Evolutionary conservation across 2,329 filamentous ascomycete species (phyloP), one percentile per base, ranked within the genome.

Genomic region (Geoglossum cookeanum): DNA sequence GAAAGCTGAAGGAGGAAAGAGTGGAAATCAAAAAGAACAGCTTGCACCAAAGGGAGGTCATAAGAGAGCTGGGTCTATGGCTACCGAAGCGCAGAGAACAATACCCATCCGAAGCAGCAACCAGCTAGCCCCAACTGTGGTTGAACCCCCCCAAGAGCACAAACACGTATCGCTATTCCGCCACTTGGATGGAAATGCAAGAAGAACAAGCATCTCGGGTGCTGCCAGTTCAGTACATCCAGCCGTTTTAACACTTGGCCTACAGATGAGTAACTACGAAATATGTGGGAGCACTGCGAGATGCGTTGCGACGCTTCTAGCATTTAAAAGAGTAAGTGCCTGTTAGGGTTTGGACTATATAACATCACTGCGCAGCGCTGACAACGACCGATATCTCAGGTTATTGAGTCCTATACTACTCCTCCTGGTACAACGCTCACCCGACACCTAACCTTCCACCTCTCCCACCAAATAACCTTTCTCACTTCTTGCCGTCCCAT

Each of bases 401-500:
- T 97, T 61, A 91, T 98, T 61, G 80, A 87, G 65, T 83, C 87
- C n/a, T 98, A 98, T 70, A 85, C 81, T 52, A 97, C 91, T 1
- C 92, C 92, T 4, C 76, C 82, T 30, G 85, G 85, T 45, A 89
- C 84, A 58, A 90, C 89, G 45, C 79, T 98, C 47, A 85, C 89
- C 22, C 84, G 92, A 37, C 90, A 98, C 72, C 83, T 98, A 64
- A 92, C 88, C 35, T 85, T 87, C 9, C 88, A 97, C 69, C 81
- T 98, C 59, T 92, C 89, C 65, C 87, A 90, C 42, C 92, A 98
- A 70, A 96, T 98, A 66, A 89, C 94, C 62, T 96, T 94, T 67
- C 78, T 98, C 60, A 87, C 87, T 59, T 88, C 88, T 63, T 96
- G 90, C 66, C 83, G 92, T n/a, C 90, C 92, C 37, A 86, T 98